Base-by-base conservation (phyloP, 306 rosid genomes). In the Begonia loranthoides region DNA sequence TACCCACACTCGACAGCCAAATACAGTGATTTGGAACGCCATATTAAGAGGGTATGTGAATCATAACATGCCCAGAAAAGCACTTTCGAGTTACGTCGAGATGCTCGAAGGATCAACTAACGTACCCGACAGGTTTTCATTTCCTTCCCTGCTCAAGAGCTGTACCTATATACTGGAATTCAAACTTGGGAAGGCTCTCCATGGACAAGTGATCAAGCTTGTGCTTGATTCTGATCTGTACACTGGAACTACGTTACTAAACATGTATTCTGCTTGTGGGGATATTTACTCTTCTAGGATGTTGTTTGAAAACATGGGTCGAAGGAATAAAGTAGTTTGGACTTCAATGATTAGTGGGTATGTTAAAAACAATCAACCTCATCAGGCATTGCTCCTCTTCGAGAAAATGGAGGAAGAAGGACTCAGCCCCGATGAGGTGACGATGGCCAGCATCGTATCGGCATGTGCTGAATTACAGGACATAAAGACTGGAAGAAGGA, bases 261-360 rank as follows among this genome's bases (percentile, higher is more conserved):
- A 53, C 22, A 45, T 62, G 54, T 52, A 62, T 45, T 53, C 66
- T 1, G 38, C 66, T 19, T 52, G 60, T n/a, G 67, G 67, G 12
- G 55, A 53, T 62, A 22, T 54, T 15, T 9, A 43, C 55, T 47
- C 60, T 14, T 39, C 55, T 9, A 62, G 55, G 47, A 3, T 15
- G 28, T 8, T 54, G 52, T 62, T 62, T 54, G 67, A 62, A 49
- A 53, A 54, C 21, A 62, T 62, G 67, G 17, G 54, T 38, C 46
- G 22, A 9, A 46, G 55, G 48, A 62, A 54, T 6, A 22, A 53
- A 22, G 58, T 60, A 16, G 60, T 54, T 9, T 62, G 67, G 60
- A 62, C 60, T 54, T 53, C 49, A 3, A 62, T 62, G 67, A 62
- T 54, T 19, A 36, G 60, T 45, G 67, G 67, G 8, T 62, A 47